phyloP scores from a whole-genome alignment of 139 green algal species.

The Chara braunii region DNA sequence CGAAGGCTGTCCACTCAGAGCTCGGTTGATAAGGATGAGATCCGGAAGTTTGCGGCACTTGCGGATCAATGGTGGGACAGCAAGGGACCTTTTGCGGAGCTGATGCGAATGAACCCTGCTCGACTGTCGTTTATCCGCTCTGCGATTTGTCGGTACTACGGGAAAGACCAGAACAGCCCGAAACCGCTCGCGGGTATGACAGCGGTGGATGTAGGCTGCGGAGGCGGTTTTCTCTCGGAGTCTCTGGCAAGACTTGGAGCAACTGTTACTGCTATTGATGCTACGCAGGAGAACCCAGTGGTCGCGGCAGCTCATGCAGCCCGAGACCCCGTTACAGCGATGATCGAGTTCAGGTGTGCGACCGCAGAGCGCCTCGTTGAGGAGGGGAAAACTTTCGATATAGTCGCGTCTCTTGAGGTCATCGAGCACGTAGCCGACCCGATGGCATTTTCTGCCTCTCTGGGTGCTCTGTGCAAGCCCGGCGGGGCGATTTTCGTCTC shows the following conservation, averaged over 20 bases:
- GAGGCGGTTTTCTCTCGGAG: too few species aligned
- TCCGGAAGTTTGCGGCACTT: too few species aligned
- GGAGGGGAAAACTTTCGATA: background rate
- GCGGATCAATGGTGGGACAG: too few species aligned
- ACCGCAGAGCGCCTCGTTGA: background rate
- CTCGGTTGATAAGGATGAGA: too few species aligned
- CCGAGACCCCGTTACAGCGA: background rate
- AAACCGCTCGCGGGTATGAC: too few species aligned
- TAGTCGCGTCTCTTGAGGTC: conserved; percentile 13
- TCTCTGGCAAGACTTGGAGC: background rate
- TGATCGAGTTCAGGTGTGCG: background rate
- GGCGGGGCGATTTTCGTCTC: conserved; percentile 61
- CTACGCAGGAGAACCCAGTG: background rate
- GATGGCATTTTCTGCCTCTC: conserved; percentile 42
- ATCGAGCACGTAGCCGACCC: conserved; percentile 48
- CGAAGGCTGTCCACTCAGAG: too few species aligned
- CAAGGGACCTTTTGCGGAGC: too few species aligned
- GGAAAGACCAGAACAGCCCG: too few species aligned
- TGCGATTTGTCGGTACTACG: too few species aligned
- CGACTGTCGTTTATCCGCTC: too few species aligned
- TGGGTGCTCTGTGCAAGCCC: conserved; percentile 37
- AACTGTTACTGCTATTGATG: background rate
- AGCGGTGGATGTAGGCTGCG: too few species aligned
- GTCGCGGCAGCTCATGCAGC: background rate
- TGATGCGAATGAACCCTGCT: too few species aligned